Evolutionary conservation across 768 basidiomycete genomes (phyloP).

Genomic region (Podaxis rugospora): DNA sequence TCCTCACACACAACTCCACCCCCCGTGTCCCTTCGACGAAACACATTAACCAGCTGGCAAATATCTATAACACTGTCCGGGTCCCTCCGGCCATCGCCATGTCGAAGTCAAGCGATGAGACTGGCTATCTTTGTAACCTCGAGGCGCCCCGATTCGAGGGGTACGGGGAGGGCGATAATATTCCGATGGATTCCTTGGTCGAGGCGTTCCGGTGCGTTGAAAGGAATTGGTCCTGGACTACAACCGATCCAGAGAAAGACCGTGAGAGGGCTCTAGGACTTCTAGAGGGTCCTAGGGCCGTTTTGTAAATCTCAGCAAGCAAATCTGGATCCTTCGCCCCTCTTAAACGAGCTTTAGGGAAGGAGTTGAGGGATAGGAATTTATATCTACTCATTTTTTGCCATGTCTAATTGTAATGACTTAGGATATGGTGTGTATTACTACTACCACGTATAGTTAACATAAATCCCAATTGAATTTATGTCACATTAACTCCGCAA

Average conservation of each 20-base stretch:
- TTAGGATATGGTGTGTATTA: too few relatives aligned
- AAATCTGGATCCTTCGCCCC: not conserved
- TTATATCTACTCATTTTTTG: not conserved
- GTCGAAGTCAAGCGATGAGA: conserved; percentile 10
- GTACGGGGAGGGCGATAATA: conserved; percentile 22
- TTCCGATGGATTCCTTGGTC: conserved; percentile 18
- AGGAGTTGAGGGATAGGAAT: not conserved
- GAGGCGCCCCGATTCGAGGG: conserved; percentile 22
- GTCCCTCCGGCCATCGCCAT: conserved; percentile 23
- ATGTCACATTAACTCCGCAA: too few relatives aligned
- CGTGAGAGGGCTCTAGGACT: conserved; percentile 17
- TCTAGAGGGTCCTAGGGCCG: not conserved
- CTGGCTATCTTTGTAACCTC: conserved; percentile 11
- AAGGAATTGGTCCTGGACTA: conserved; percentile 22
- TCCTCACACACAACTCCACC: conserved; percentile 32
- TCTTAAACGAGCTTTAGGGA: not conserved
- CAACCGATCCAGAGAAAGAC: conserved; percentile 21
- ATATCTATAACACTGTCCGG: conserved; percentile 23
- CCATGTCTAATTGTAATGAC: too few relatives aligned
- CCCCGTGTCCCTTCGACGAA: conserved; percentile 16
- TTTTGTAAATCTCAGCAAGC: not conserved
- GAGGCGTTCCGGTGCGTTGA: conserved; percentile 16
- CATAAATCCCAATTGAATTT: too few relatives aligned
- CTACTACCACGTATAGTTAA: too few relatives aligned
- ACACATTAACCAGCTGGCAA: conserved; percentile 14